Percentiles rank a stretch among this genome's conserved stretches.
Evolutionary conservation across 768 basidiomycete genomes (phyloP).

Genomic region (Punctularia strigosozonata): DNA sequence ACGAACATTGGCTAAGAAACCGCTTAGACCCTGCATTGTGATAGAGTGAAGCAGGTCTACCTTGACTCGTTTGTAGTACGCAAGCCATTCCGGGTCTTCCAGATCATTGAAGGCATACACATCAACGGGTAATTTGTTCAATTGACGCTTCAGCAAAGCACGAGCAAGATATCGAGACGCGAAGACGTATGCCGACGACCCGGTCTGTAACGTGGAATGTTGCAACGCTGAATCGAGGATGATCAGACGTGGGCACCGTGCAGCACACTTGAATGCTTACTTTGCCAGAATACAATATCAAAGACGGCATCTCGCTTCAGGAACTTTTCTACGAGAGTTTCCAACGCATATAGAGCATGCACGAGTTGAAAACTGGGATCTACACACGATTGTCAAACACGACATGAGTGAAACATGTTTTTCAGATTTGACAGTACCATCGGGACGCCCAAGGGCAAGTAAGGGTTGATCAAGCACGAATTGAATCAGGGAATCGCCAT

Average conservation of each 20-base stretch:
- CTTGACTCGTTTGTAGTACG: slow-evolving; percentile 29
- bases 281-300: slow-evolving; percentile 53
- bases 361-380: slow-evolving; percentile 49
- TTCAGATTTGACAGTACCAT: slow-evolving; percentile 23
- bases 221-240: slow-evolving; percentile 24
- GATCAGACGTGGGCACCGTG: not conserved
- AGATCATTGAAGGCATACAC: slow-evolving; percentile 36
- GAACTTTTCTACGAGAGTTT: slow-evolving; percentile 38
- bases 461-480: slow-evolving; percentile 46
- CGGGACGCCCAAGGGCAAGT: slow-evolving; percentile 39
- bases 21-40: slow-evolving; percentile 6
- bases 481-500: slow-evolving; percentile 51
- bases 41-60: slow-evolving; percentile 13
- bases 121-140: slow-evolving; percentile 25
- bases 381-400: slow-evolving; percentile 11
- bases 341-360: slow-evolving; percentile 46
- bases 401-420: not conserved
- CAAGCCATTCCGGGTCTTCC: slow-evolving; percentile 35
- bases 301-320: slow-evolving; percentile 38
- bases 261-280: slow-evolving; percentile 18
- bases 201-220: slow-evolving; percentile 30
- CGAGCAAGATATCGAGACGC: slow-evolving; percentile 43
- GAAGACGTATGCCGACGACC: slow-evolving; percentile 20
- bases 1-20: slow-evolving; percentile 51
- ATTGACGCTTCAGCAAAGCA: slow-evolving; percentile 36